Base-by-base conservation (phyloP, 2,329 filamentous ascomycete genomes). In the Ophiosphaerella herpotricha region DNA sequence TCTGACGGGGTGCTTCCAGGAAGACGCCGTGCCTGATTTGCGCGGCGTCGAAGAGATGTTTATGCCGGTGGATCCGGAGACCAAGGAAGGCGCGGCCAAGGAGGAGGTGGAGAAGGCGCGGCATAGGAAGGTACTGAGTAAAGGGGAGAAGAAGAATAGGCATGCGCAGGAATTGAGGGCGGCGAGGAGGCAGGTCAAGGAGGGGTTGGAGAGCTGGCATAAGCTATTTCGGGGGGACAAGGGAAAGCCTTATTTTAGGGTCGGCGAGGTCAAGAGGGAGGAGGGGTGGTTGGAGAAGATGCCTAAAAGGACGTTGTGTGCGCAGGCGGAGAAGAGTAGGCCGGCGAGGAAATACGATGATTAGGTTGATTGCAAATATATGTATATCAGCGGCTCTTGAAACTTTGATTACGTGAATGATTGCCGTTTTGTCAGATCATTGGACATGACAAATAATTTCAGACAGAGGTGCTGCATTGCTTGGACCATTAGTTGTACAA, bases 1-100 rank as follows among this genome's bases (percentile, higher is more conserved):
- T 74, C 86, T 99, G 16, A 97, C 94, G 2, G 91, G 90, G 14
- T 99, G 94, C 74, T 99, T 99, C 77, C 78, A 84, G 34, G 87
- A 91, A 57, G 94, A 99, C 78, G 79, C 86, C 29, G 94, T 87
- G 2, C 82, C 89, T 3, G 94, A 99, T 76, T 77, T 97, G 71
- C 84, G 89, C 54, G 94, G 94, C 39, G 87, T 90, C 4, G 94
- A 97, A 76, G 82, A 86, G 56, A 94, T 95, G 83, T 97, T 85
- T 75, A 72, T 87, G 2, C 83, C 85, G 0, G 70, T 93, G 7
- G 69, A 74, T 37, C 88, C 92, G 32, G 76, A 82, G 14, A 79
- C 78, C 9, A 64, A 66, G 13, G 45, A 52, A 29, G 48, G 52
- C 6, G 54, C 60, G 2, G 57, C 54, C 2, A 46, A 63, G 1